Conservation (phyloP, 805 yeast genomes). For the Torulaspora delbrueckii region DNA sequence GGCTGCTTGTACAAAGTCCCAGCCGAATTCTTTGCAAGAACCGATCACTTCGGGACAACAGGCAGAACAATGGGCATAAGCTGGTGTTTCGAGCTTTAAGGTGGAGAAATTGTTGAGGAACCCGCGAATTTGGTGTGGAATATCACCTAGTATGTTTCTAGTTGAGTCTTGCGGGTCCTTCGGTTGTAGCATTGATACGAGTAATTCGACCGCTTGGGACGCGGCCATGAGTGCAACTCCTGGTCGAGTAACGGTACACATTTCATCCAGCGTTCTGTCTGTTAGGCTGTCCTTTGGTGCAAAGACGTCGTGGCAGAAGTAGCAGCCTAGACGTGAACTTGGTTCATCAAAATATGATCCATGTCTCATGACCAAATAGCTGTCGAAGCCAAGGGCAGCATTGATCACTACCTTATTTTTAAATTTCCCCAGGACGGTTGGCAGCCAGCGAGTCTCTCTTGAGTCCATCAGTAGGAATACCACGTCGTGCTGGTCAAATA, state of each 20-base stretch:
- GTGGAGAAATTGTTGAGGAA: conserved; percentile 63
- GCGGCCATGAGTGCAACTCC: conserved; percentile 91
- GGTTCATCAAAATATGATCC: conserved; percentile 44
- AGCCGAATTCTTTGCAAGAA: conserved; percentile 50
- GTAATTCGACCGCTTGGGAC: conserved; percentile 76
- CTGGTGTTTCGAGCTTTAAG: conserved; percentile 62
- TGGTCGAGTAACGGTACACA: conserved; percentile 98
- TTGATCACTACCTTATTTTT: conserved; percentile 72
- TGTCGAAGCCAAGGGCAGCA: conserved; percentile 93
- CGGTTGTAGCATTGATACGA: conserved; percentile 71
- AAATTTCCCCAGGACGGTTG: conserved; percentile 72
- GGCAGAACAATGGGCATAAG: conserved; percentile 78
- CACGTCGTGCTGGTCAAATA: conserved; percentile 67
- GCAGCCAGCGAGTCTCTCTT: conserved; percentile 96
- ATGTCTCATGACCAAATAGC: conserved; percentile 90
- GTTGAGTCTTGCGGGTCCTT: conserved; percentile 34
- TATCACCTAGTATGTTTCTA: conserved; percentile 52
- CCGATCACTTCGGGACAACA: conserved; percentile 63
- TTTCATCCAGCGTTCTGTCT: conserved; percentile 88
- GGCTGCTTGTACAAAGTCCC: conserved; percentile 78
- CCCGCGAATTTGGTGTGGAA: conserved; percentile 91
- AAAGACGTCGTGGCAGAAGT: conserved; percentile 91
- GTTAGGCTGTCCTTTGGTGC: conserved; percentile 89
- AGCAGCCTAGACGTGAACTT: conserved; percentile 67
- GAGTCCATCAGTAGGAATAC: conserved; percentile 86